Evolutionary conservation across 371 early-diverging fungal genomes (phyloP), one percentile per base, ranked within the genome.

Genomic region (Umbelopsis sp.): DNA sequence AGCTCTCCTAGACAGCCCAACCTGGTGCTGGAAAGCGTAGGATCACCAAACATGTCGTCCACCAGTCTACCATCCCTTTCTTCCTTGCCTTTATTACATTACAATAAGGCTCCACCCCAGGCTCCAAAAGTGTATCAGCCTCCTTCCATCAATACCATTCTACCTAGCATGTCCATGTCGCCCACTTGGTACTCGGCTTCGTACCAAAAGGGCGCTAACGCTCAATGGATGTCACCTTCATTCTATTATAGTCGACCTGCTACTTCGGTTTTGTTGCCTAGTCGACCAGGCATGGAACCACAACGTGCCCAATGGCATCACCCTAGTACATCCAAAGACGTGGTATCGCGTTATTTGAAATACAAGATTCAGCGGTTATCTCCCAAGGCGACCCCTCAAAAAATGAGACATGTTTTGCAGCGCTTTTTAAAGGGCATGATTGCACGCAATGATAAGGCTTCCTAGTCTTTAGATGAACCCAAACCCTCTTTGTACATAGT

Each of bases 181-280:
- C 82, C 82, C 11, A 76, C 82, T 6, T 82, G 82, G 82, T 82
- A 82, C 57, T 78, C 82, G 57, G 79, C 82, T 11, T 82, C 82
- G 0, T 71, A 74, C 29, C 80, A 80, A 74, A 82, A 82, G 51
- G 80, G 77, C 63, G 76, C 79, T 3, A 73, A 78, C 67, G 76
- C 80, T 41, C 73, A 76, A 52, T 82, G 82, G 82, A 82, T 82
- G 82, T 82, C 82, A 0, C 82, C 82, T 12, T 82, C 82, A 2
- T 82, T 82, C 53, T 82, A 80, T 46, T 82, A 82, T 41, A 80
- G 80, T 65, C 71, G 82, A 20, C 80, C 80, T 25, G 82, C 77
- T 14, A 79, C 79, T 0, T 78, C 82, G 12, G 77, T 76, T 1
- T 65, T 80, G 63, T 46, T 82, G 64, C 80, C 80, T 32, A 57